Evolutionary conservation across 768 basidiomycete genomes (phyloP).

Genomic region (Boletus rubropictus): DNA sequence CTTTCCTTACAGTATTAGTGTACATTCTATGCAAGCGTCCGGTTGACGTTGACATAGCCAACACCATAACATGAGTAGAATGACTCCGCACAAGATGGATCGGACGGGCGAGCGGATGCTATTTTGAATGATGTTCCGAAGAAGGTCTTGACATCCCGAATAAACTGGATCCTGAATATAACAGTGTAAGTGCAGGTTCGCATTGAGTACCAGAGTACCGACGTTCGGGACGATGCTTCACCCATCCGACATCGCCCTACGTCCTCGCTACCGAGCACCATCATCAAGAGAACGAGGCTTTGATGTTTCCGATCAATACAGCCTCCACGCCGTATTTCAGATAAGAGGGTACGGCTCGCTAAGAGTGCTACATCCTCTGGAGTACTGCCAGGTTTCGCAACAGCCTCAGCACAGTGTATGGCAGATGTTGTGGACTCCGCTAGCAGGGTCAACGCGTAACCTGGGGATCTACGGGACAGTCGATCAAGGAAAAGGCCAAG

Average conservation of each 20-base stretch:
- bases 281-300: constrained; percentile 75
- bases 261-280: constrained; percentile 97
- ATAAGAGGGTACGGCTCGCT: constrained; percentile 72
- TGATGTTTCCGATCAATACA: constrained; percentile 92
- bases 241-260: constrained; percentile 87
- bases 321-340: constrained; percentile 76
- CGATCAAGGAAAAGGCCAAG: background rate
- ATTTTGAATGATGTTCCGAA: constrained; percentile 96
- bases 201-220: constrained; percentile 31
- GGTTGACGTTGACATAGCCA: constrained; percentile 86
- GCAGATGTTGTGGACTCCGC: constrained; percentile 90
- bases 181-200: constrained; percentile 4
- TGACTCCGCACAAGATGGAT: constrained; percentile 52
- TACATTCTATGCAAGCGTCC: constrained; percentile 53
- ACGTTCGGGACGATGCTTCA: constrained; percentile 78
- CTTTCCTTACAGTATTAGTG: background rate
- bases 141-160: constrained; percentile 73
- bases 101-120: constrained; percentile 49
- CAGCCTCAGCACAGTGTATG: constrained; percentile 81
- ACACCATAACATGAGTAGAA: constrained; percentile 88
- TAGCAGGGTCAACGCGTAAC: constrained; percentile 85
- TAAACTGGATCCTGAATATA: constrained; percentile 72
- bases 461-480: constrained; percentile 68
- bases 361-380: constrained; percentile 90
- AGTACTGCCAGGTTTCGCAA: constrained; percentile 73